These are phyloP conservation scores for Pneumocystis oryctolagi DNA, from an alignment of 1,139 yeast species.

Conservation along the genomic window DNA sequence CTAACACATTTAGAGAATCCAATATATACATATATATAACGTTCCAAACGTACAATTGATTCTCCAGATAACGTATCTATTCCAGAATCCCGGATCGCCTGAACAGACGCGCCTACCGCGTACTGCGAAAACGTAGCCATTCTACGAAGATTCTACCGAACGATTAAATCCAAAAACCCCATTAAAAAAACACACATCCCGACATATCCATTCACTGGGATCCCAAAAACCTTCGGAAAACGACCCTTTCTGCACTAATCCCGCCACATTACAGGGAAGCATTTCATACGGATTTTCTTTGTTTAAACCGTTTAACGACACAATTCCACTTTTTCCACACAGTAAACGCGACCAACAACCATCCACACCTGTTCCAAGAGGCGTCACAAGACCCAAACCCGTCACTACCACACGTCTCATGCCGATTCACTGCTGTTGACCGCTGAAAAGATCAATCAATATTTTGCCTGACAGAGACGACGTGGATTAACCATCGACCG, in stretches of 20 bases:
- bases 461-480: too few species aligned
- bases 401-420: constrained; percentile 67
- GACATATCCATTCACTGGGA: constrained; percentile 24
- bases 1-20: constrained; percentile 17
- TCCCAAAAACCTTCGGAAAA: constrained; percentile 39
- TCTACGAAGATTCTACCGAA: constrained; percentile 36
- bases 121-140: constrained; percentile 64
- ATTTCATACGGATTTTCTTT: constrained; percentile 35
- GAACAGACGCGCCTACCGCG: constrained; percentile 60
- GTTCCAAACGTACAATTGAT: constrained; percentile 24
- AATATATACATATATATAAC: neutral
- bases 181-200: constrained; percentile 19
- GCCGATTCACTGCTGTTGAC: neutral
- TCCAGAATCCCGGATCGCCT: constrained; percentile 58
- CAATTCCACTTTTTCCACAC: constrained; percentile 25
- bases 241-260: constrained; percentile 49
- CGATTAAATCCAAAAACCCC: constrained; percentile 6
- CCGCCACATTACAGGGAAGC: constrained; percentile 66
- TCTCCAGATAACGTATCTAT: constrained; percentile 30
- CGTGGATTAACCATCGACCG: too few species aligned
- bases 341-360: constrained; percentile 26
- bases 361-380: constrained; percentile 55
- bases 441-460: too few species aligned
- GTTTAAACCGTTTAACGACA: constrained; percentile 25
- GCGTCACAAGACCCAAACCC: constrained; percentile 75